Evolutionary conservation across 139 green algal species (phyloP).

Genomic region (Chlorella sp.): DNA sequence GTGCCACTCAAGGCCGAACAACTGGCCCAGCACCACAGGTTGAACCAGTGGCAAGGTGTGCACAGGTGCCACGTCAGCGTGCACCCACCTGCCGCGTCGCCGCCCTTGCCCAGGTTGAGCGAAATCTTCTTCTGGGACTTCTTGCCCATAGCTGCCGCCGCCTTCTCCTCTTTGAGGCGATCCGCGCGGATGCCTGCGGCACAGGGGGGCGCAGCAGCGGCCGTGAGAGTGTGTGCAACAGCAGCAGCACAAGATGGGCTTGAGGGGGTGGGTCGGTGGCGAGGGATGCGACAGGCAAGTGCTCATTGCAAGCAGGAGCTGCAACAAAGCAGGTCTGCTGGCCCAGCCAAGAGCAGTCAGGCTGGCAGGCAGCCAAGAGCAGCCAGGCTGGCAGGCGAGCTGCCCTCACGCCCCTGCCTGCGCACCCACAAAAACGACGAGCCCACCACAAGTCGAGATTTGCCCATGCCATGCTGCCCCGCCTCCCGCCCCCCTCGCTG

Average conservation of each 20-base stretch:
- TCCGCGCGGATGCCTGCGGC: slow-evolving; percentile 60
- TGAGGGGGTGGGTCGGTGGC: too few relatives aligned
- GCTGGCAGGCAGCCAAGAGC: neutral
- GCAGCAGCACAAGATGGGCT: too few relatives aligned
- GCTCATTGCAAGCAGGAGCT: neutral
- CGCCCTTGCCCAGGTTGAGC: slow-evolving; percentile 74
- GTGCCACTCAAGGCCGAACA: neutral
- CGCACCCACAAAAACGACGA: too few relatives aligned
- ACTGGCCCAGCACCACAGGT: neutral
- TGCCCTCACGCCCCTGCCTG: too few relatives aligned
- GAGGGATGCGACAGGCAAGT: neutral
- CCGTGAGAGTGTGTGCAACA: too few relatives aligned
- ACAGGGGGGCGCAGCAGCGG: too few relatives aligned
- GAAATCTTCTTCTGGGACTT: slow-evolving; percentile 73
- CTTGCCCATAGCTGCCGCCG: slow-evolving; percentile 45
- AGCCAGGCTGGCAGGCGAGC: neutral
- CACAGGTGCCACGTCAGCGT: neutral
- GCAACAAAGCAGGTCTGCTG: neutral
- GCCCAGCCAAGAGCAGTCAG: neutral
- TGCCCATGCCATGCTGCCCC: neutral
- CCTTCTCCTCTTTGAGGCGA: slow-evolving; percentile 78
- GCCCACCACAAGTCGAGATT: neutral
- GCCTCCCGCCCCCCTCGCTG: too few relatives aligned
- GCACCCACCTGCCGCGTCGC: slow-evolving; percentile 47
- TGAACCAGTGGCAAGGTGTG: too few relatives aligned